Evolutionary conservation across 2,329 filamentous ascomycete species (phyloP).

Genomic region (Cercospora janseana): DNA sequence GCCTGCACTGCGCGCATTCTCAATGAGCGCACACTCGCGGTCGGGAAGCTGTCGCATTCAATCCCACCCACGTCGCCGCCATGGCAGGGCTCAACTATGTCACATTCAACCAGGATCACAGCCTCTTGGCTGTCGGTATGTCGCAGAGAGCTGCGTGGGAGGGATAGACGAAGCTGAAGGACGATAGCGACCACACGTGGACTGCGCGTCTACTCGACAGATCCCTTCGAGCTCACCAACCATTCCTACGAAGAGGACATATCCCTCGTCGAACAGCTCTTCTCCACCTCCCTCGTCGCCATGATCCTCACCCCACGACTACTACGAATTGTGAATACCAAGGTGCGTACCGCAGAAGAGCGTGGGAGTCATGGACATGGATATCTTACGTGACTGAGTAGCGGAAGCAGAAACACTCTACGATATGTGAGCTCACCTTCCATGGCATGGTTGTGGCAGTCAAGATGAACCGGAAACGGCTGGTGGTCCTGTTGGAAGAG

Average conservation of each 20-base stretch:
- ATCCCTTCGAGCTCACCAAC: conserved; percentile 92
- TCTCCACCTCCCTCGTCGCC: conserved; percentile 94
- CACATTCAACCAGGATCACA: conserved; percentile 98
- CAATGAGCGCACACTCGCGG: background rate
- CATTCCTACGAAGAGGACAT: conserved; percentile 89
- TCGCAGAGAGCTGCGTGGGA: conserved; percentile 5
- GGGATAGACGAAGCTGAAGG: conserved; percentile 13
- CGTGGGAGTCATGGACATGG: conserved; percentile 12
- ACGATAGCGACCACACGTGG: conserved; percentile 78
- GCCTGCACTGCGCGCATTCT: background rate
- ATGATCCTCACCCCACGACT: conserved; percentile 88
- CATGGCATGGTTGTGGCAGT: conserved; percentile 94
- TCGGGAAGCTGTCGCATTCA: conserved; percentile 1
- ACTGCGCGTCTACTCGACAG: conserved; percentile 94
- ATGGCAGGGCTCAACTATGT: conserved; percentile 78
- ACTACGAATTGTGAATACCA: conserved; percentile 95
- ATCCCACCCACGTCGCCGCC: conserved; percentile 1
- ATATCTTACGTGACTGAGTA: conserved; percentile 23
- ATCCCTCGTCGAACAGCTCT: conserved; percentile 96
- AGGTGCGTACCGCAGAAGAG: conserved; percentile 56
- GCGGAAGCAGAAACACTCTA: conserved; percentile 61
- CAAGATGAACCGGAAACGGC: conserved; percentile 86
- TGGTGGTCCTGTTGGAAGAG: conserved; percentile 91
- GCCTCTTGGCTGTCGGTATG: conserved; percentile 89
- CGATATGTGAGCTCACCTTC: conserved; percentile 98